These are phyloP conservation scores for Physcomitrium patens DNA, from an alignment of 225 moss, liverwort and hornwort genomes.

Conservation along the genomic window DNA sequence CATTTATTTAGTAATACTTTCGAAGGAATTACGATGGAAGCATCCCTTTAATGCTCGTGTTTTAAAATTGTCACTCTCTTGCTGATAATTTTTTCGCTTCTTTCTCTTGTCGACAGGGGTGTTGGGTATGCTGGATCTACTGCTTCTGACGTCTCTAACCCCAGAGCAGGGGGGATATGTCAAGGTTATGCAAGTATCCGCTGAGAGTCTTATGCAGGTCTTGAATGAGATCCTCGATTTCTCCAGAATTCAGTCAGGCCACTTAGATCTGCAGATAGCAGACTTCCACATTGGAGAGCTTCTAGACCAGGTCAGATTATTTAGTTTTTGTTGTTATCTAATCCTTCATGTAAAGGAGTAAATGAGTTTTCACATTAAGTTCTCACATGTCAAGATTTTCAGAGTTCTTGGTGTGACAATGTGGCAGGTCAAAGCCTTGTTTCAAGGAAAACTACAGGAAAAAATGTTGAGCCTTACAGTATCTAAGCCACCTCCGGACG, in stretches of 20 bases:
- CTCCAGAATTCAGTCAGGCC: slow-evolving; percentile 89
- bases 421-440: slow-evolving; percentile 66
- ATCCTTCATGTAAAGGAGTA: not conserved
- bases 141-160: slow-evolving; percentile 72
- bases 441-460: slow-evolving; percentile 83
- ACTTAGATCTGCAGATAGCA: slow-evolving; percentile 61
- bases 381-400: not conserved
- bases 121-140: slow-evolving; percentile 90
- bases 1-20: too few species aligned
- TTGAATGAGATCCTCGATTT: slow-evolving; percentile 92
- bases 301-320: slow-evolving; percentile 62
- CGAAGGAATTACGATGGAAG: not conserved
- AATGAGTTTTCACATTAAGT: not conserved
- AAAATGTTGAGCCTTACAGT: slow-evolving; percentile 60
- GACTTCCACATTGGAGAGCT: slow-evolving; percentile 79
- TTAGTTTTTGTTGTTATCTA: too few species aligned
- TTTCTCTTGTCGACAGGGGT: slow-evolving; percentile 52
- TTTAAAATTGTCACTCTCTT: not conserved
- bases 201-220: slow-evolving; percentile 88
- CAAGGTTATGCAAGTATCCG: slow-evolving; percentile 92
- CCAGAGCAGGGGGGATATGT: slow-evolving; percentile 81
- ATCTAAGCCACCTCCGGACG: slow-evolving; percentile 54
- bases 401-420: not conserved
- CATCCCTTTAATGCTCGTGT: not conserved
- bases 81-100: not conserved